Conservation (phyloP, 192 early-diverging fungal species). For the Pilobolus umbonatus region DNA sequence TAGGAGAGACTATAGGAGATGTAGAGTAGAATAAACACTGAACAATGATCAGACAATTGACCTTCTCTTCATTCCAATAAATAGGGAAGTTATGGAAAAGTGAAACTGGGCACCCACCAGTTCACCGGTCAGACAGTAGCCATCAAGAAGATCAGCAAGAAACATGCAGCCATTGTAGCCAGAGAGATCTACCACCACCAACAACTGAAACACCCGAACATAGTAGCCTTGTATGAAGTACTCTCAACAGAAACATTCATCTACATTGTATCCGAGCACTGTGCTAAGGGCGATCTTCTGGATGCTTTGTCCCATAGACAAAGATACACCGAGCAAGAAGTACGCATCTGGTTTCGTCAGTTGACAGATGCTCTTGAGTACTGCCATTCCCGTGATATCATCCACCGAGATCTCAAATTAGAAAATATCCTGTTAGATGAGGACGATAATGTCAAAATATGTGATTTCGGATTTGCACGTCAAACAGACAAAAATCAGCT, state of each 20-base stretch:
- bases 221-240: conserved; percentile 74
- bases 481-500: conserved; percentile 53
- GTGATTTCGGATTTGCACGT: conserved; percentile 69
- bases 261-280: conserved; percentile 77
- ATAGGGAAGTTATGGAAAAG: conserved; percentile 60
- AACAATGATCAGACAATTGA: background rate
- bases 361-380: conserved; percentile 44
- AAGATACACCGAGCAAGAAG: conserved; percentile 33
- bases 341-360: conserved; percentile 47
- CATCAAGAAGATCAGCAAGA: conserved; percentile 55
- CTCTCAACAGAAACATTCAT: conserved; percentile 67
- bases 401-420: conserved; percentile 56
- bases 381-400: conserved; percentile 46
- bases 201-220: conserved; percentile 73
- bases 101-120: conserved; percentile 54
- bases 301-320: conserved; percentile 41
- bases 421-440: conserved; percentile 56
- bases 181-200: conserved; percentile 61
- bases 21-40: conserved; percentile 6
- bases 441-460: conserved; percentile 55
- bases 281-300: conserved; percentile 62
- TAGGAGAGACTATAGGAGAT: conserved; percentile 51
- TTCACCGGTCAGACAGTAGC: conserved; percentile 58
- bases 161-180: conserved; percentile 52
- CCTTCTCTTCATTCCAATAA: background rate